Percentiles rank a stretch among this genome's conserved stretches.
These are phyloP conservation scores for Ceratocystis lukuohia DNA, from an alignment of 2,329 filamentous ascomycete species.

Conservation along the genomic window DNA sequence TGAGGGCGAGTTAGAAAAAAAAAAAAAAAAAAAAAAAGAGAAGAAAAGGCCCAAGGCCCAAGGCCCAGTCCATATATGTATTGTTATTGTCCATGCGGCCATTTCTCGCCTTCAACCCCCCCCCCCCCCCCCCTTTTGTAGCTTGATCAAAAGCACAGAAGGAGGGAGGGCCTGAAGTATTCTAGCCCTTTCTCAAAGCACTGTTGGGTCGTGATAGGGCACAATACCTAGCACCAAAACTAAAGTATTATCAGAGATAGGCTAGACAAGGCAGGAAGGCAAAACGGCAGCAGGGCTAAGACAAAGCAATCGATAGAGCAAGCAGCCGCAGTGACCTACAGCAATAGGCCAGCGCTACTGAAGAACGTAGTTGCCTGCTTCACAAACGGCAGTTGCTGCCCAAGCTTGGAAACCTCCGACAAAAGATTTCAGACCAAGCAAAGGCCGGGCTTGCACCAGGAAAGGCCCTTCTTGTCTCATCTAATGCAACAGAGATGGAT, in stretches of 20 bases:
- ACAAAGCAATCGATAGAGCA: too few relatives aligned
- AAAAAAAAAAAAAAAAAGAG: not conserved
- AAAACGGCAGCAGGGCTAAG: too few relatives aligned
- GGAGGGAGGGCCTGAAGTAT: too few relatives aligned
- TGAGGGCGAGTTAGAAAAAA: not conserved
- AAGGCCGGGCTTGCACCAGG: not conserved
- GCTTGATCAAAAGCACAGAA: too few relatives aligned
- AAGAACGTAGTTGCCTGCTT: not conserved
- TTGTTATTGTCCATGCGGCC: too few relatives aligned
- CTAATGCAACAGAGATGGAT: not conserved
- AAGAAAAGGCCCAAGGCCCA: not conserved
- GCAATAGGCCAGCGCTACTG: not conserved
- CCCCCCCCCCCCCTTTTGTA: too few relatives aligned
- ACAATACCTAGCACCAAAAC: too few relatives aligned
- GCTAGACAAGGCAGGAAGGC: too few relatives aligned
- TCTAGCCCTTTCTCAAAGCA: too few relatives aligned
- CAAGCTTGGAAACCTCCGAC: not conserved
- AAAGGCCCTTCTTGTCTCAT: not conserved
- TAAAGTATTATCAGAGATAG: too few relatives aligned
- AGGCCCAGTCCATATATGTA: not conserved
- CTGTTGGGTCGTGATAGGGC: too few relatives aligned
- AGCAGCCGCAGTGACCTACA: not conserved
- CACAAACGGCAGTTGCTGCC: not conserved
- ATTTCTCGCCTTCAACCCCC: too few relatives aligned
- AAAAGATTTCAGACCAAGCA: not conserved